Evolutionary conservation across 345 rosid genomes (phyloP).

Genomic region (Dovyalis caffra): DNA sequence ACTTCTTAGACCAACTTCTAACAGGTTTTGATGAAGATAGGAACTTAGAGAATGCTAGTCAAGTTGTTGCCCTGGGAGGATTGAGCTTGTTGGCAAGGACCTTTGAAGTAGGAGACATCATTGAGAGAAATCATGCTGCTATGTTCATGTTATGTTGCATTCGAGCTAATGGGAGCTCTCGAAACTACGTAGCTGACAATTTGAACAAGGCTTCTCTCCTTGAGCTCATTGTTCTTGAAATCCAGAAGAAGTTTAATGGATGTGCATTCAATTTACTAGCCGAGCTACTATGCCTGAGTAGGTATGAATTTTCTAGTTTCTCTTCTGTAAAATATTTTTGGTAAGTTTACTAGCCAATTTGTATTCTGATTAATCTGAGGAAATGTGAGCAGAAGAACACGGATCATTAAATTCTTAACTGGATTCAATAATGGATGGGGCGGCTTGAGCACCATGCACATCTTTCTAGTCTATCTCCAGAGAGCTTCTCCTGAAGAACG

Average conservation of each 20-base stretch:
- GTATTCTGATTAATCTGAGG: slow-evolving; percentile 8
- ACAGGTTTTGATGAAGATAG: slow-evolving; percentile 57
- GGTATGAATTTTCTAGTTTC: slow-evolving; percentile 29
- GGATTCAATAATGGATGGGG: slow-evolving; percentile 41
- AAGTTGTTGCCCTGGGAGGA: slow-evolving; percentile 55
- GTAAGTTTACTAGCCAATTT: background rate
- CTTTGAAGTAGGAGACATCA: slow-evolving; percentile 31
- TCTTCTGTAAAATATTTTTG: background rate
- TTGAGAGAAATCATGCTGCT: slow-evolving; percentile 41
- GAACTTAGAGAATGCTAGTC: slow-evolving; percentile 57
- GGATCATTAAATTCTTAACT: slow-evolving; percentile 33
- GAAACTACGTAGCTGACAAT: slow-evolving; percentile 52
- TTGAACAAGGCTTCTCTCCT: slow-evolving; percentile 46
- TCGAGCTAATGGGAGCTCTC: slow-evolving; percentile 43
- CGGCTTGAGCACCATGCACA: slow-evolving; percentile 53
- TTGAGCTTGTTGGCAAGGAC: slow-evolving; percentile 35
- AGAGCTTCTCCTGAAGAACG: slow-evolving; percentile 47
- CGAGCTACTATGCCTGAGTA: slow-evolving; percentile 47
- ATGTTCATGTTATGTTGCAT: slow-evolving; percentile 43
- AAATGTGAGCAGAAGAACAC: slow-evolving; percentile 38
- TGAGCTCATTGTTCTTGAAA: slow-evolving; percentile 44
- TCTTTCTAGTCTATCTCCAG: slow-evolving; percentile 47
- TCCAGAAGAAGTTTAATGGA: slow-evolving; percentile 24
- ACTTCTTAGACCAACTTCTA: slow-evolving; percentile 55
- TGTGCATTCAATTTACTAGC: slow-evolving; percentile 36